Conservation (phyloP, 2,329 filamentous ascomycete species). For the Beauveria sp. region DNA sequence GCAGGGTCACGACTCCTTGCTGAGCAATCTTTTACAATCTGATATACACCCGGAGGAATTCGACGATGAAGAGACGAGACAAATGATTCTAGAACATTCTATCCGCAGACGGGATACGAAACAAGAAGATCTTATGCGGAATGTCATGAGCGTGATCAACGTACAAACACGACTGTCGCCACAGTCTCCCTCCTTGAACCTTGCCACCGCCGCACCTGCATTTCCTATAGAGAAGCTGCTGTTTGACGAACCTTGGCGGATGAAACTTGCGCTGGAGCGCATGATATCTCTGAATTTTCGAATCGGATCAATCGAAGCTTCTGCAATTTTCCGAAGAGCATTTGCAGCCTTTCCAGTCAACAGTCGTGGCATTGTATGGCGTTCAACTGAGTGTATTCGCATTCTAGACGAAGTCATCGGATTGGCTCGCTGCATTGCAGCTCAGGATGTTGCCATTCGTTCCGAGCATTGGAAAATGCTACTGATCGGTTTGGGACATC, state of each 20-base stretch:
- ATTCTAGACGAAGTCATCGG: constrained; percentile 4
- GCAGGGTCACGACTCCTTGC: constrained; percentile 43
- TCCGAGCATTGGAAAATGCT: constrained; percentile 34
- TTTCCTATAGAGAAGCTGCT: neutral
- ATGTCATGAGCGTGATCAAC: constrained; percentile 27
- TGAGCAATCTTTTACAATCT: constrained; percentile 37
- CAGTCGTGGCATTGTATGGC: neutral
- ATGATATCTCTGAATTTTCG: neutral
- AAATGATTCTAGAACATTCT: constrained; percentile 29
- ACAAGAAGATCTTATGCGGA: constrained; percentile 36
- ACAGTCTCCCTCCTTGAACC: constrained; percentile 6
- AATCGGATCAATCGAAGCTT: neutral
- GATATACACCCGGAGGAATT: constrained; percentile 51
- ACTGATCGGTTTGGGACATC: constrained; percentile 35
- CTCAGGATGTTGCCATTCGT: constrained; percentile 27
- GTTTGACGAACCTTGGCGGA: constrained; percentile 1
- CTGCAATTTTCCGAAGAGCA: constrained; percentile 1
- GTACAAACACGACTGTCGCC: constrained; percentile 12
- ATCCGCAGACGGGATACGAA: constrained; percentile 28
- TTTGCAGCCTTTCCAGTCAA: constrained; percentile 2
- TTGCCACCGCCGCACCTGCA: neutral
- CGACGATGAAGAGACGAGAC: constrained; percentile 36
- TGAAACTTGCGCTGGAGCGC: constrained; percentile 4
- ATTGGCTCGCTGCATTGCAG: neutral
- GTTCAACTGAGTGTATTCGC: neutral